Evolutionary conservation across 129 eudicot genomes (phyloP).

Genomic region (Oenanthe sinensis): DNA sequence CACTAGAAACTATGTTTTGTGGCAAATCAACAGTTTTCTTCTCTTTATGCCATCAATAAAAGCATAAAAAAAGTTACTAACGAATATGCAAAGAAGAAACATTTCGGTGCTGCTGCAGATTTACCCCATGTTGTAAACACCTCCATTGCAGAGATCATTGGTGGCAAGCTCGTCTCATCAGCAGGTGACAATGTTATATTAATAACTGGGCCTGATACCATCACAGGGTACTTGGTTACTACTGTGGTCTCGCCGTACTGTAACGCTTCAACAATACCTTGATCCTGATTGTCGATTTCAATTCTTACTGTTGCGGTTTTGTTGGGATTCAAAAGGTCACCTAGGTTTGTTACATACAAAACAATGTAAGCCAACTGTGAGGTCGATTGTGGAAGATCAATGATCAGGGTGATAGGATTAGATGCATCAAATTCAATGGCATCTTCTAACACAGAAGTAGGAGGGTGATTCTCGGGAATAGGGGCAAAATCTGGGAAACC

Average conservation of each 20-base stretch:
- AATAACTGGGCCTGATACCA: background rate
- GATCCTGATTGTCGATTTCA: background rate
- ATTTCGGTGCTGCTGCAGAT: background rate
- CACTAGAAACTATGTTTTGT: background rate
- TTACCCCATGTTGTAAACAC: background rate
- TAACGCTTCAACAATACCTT: background rate
- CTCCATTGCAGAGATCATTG: conserved; percentile 5
- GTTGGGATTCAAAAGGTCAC: background rate
- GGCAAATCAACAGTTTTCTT: background rate
- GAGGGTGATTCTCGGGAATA: conserved; percentile 5
- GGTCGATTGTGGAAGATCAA: background rate
- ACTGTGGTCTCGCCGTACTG: background rate
- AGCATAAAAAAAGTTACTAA: background rate
- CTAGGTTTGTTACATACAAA: background rate
- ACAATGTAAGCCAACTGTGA: conserved; percentile 6
- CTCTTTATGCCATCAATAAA: background rate
- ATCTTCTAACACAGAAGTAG: background rate
- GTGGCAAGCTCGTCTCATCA: background rate
- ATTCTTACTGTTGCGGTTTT: background rate
- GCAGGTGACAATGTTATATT: conserved; percentile 1
- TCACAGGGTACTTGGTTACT: conserved; percentile 2
- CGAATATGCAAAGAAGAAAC: background rate
- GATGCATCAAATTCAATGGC: background rate
- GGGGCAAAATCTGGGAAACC: background rate
- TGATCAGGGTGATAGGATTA: background rate